These are phyloP conservation scores for Monosporozyma aquatica DNA, from an alignment of 805 yeast species.

Conservation along the genomic window DNA sequence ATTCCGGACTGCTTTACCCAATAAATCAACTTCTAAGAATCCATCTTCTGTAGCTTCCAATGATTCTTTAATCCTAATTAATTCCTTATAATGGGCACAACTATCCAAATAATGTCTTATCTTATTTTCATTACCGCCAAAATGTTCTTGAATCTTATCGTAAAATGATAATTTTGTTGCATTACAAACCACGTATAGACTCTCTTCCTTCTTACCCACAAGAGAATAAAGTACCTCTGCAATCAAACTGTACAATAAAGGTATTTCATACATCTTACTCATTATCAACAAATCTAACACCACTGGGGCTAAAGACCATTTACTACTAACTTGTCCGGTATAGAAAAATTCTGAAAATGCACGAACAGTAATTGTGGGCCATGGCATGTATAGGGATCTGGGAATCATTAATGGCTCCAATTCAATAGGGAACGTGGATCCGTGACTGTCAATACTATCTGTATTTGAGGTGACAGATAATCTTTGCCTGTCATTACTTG, in stretches of 20 bases:
- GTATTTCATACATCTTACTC: slow-evolving; percentile 59
- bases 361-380: slow-evolving; percentile 47
- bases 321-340: slow-evolving; percentile 70
- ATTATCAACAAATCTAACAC: slow-evolving; percentile 54
- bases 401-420: slow-evolving; percentile 61
- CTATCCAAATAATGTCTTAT: slow-evolving; percentile 17
- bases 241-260: slow-evolving; percentile 58
- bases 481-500: slow-evolving; percentile 5
- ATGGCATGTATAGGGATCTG: slow-evolving; percentile 60
- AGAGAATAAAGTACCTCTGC: slow-evolving; percentile 62
- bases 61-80: slow-evolving; percentile 46
- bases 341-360: slow-evolving; percentile 67
- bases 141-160: slow-evolving; percentile 14
- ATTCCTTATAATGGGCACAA: slow-evolving; percentile 23
- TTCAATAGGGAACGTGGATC: slow-evolving; percentile 13
- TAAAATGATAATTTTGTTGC: slow-evolving; percentile 19
- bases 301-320: slow-evolving; percentile 61
- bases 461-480: slow-evolving; percentile 8
- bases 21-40: slow-evolving; percentile 32
- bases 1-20: slow-evolving; percentile 39
- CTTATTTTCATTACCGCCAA: slow-evolving; percentile 19
- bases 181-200: slow-evolving; percentile 26
- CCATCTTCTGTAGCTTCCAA: slow-evolving; percentile 59
- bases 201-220: slow-evolving; percentile 56
- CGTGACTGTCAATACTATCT: slow-evolving; percentile 9